Evolutionary conservation across 306 rosid genomes (phyloP), one percentile per base, ranked within the genome.

Genomic region (Glycine latifolia): DNA sequence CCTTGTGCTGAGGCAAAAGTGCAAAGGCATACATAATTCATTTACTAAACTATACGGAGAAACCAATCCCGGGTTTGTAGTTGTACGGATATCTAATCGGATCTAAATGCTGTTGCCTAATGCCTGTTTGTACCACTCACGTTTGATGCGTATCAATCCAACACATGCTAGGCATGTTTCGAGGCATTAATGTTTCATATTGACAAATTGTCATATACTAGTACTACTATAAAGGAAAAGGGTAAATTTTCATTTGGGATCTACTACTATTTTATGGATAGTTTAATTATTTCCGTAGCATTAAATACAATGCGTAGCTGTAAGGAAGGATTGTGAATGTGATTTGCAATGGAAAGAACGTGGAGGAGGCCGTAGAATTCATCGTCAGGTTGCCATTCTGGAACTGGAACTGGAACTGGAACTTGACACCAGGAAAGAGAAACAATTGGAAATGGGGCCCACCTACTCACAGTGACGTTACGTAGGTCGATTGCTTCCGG

Each of bases 401-500:
- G 47, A 43, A 43, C 1, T 74, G 62, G 20, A n/a, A 26, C 47
- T 43, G 47, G 47, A 43, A 43, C 1, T 74, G 62, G 20, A n/a
- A 26, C 20, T 20, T 20, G 20, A 20, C 31, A 26, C 31, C 31
- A 26, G 31, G 20, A 20, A 20, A 20, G 20, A 20, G 20, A 20
- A 20, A 20, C 20, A 20, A 20, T 20, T 11, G 33, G 2, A 4
- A 59, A 65, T 13, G 55, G 43, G 76, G 8, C 52, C 77, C 84
- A 35, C 84, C 13, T 15, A 66, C 39, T 37, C 31, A 26, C 31
- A 26, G 31, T 26, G 31, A 26, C 31, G 31, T 26, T 6, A 10
- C 71, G 39, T 67, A 2, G 33, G 61, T 47, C 52, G 26, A 16
- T 73, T 60, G 84, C 73, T 65, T 83, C 77, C 65, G 17, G 88